Base-by-base conservation (phyloP, 2,329 filamentous ascomycete genomes). In the Fusarium sp. region DNA sequence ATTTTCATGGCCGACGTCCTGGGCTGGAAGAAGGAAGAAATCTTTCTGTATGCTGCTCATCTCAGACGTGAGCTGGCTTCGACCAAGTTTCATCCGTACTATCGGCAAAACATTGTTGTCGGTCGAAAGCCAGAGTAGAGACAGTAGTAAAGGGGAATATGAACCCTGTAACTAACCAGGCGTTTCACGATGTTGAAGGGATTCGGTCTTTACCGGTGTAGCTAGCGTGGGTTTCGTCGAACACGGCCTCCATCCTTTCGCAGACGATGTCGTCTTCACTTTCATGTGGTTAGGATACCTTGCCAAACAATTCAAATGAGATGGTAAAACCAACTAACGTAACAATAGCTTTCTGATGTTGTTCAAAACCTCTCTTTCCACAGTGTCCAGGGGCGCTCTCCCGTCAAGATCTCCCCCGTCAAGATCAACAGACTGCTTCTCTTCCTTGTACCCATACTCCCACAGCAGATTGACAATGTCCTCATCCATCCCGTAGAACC, bases 1-100 rank as follows among this genome's bases (percentile, higher is more conserved):
- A 62, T 37, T 13, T 62, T 62, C 6, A 62, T 62, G 27, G 59
- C 59, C 4, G n/a, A 62, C 31, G n/a, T 62, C 29, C 39, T 48
- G 14, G 59, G 59, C 7, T 62, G 59, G 59, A 35, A 33, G 29
- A 29, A 62, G 27, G 39, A 62, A 24, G 39, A 62, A 29, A 62
- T 62, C 8, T 22, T 37, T 33, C 9, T 58, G 16, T 58, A 58
- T 4, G 54, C 54, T 4, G 54, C 54, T 27, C 54, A 57, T 13
- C 54, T 57, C 13, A 57, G 54, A 14, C 54, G 54, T 35, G 54
- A 57, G 54, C 54, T 57, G 8, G 31, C 54, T 20, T 57, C 54
- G 3, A 56, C 27, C 50, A 57, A 57, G 20, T 37, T 57, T 24
- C 54, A 35, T 14, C 54, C 54, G 33, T 57, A 37, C 16, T 57